Evolutionary conservation across 176 grass and related monocot genomes (phyloP), one percentile per base, ranked within the genome.

Genomic region (Pontederia paniculata): DNA sequence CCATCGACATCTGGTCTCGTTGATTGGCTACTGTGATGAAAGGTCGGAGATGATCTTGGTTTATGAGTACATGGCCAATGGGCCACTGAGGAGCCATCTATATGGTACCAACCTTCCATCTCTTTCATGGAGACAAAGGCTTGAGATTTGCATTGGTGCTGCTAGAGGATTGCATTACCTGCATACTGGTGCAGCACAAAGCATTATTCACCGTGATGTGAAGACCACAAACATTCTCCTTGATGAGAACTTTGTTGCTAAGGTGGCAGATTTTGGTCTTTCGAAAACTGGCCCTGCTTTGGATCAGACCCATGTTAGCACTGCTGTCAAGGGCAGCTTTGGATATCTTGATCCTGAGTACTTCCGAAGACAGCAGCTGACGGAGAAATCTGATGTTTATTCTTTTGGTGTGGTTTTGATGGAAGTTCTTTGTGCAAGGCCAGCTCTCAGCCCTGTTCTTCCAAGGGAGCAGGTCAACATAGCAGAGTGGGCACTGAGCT

Each of bases 381-480:
- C 58, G 0, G 58, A 61, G 58, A 61, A 61, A 20, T 61, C 58
- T 0, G 58, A 61, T 45, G 58, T 61, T 2, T 61, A 61, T 17
- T 61, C 58, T 17, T 61, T 61, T 11, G 58, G 58, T 13, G 58
- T 61, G 10, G 58, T 61, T 0, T 12, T 61, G 58, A 45, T 61
- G 58, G 58, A 61, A 43, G 58, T 61, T 10, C 58, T 61, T 18
- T 61, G 58, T 19, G 58, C 58, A 20, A 61, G 58, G 58, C 58
- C 58, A 21, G 58, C 58, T 7, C 58, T 61, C 58, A 61, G 45
- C 58, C 58, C 58, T 9, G 58, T 61, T 17, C 58, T 61, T 10
- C 58, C 58, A 10, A 61, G 58, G 58, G 58, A 61, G 17, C 58
- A 61, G 58, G 58, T 61, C 9, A 61, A 61, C 58, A 61, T 61